Percentiles rank a stretch among this genome's conserved stretches.
Evolutionary conservation across 139 green algal species (phyloP).

Genomic region (Chlamydomonas sp.): DNA sequence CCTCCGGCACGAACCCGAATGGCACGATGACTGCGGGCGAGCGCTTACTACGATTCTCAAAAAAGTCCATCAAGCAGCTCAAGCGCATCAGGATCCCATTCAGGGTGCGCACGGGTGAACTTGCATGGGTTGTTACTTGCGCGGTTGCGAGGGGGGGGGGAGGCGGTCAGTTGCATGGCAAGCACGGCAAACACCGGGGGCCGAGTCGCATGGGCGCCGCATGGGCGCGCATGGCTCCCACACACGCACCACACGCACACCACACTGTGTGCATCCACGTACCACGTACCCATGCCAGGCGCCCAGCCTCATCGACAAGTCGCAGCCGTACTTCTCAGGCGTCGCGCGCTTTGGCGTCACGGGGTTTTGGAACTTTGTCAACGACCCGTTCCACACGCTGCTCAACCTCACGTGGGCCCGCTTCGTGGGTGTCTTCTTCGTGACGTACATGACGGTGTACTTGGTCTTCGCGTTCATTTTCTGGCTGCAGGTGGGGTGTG

Average conservation of each 20-base stretch:
- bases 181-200: too few relatives aligned
- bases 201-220: too few relatives aligned
- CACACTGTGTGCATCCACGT: too few relatives aligned
- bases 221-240: background rate
- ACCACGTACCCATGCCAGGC: background rate
- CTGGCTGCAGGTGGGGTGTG: slow-evolving; percentile 10
- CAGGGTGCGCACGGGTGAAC: slow-evolving; percentile 4
- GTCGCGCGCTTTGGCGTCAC: slow-evolving; percentile 40
- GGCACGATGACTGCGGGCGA: too few relatives aligned
- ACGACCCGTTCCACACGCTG: slow-evolving; percentile 51
- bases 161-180: background rate
- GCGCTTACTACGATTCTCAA: too few relatives aligned
- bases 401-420: slow-evolving; percentile 44
- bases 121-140: background rate
- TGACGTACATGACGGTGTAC: slow-evolving; percentile 31
- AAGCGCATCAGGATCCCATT: slow-evolving; percentile 13
- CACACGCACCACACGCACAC: background rate
- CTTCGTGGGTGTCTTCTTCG: slow-evolving; percentile 52
- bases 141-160: background rate
- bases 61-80: background rate
- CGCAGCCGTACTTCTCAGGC: slow-evolving; percentile 39
- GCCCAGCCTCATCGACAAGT: slow-evolving; percentile 12
- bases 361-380: slow-evolving; percentile 24
- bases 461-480: slow-evolving; percentile 30
- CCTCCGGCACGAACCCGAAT: too few relatives aligned